phyloP scores from a whole-genome alignment of 768 basidiomycete genomes.

The Suillus tomentosus region DNA sequence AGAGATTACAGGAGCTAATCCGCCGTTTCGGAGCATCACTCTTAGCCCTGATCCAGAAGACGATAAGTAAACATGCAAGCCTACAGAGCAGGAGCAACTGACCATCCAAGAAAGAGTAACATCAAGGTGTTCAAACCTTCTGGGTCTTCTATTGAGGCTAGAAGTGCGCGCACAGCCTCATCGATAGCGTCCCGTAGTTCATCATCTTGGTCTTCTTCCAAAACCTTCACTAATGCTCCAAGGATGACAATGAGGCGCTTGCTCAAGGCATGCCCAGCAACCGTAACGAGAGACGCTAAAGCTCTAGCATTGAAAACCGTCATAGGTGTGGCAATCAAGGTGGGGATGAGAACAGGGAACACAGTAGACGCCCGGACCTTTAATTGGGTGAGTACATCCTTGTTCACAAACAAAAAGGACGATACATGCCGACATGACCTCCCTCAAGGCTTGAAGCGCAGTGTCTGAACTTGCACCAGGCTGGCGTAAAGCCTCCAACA shows the following conservation, averaged over 20 bases:
- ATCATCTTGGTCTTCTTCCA: slow-evolving; percentile 69
- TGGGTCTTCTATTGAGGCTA: slow-evolving; percentile 77
- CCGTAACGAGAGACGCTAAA: slow-evolving; percentile 86
- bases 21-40: slow-evolving; percentile 69
- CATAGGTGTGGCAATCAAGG: slow-evolving; percentile 87
- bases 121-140: slow-evolving; percentile 92
- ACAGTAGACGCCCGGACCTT: slow-evolving; percentile 93
- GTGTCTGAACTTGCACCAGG: slow-evolving; percentile 95
- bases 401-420: not conserved
- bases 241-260: slow-evolving; percentile 79
- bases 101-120: slow-evolving; percentile 89
- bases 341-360: slow-evolving; percentile 96
- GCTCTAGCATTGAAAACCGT: slow-evolving; percentile 94
- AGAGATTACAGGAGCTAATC: slow-evolving; percentile 76
- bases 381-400: slow-evolving; percentile 12
- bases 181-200: slow-evolving; percentile 71
- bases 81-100: slow-evolving; percentile 28
- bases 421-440: slow-evolving; percentile 85
- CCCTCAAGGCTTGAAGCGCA: slow-evolving; percentile 87
- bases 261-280: slow-evolving; percentile 90
- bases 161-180: slow-evolving; percentile 72
- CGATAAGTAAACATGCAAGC: not conserved
- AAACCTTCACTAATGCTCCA: slow-evolving; percentile 73
- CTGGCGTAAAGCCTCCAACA: slow-evolving; percentile 90
- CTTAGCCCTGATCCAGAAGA: slow-evolving; percentile 65